These are phyloP conservation scores for Aegilops sharonensis DNA, from an alignment of 176 grass and related monocot genomes.

Conservation along the genomic window DNA sequence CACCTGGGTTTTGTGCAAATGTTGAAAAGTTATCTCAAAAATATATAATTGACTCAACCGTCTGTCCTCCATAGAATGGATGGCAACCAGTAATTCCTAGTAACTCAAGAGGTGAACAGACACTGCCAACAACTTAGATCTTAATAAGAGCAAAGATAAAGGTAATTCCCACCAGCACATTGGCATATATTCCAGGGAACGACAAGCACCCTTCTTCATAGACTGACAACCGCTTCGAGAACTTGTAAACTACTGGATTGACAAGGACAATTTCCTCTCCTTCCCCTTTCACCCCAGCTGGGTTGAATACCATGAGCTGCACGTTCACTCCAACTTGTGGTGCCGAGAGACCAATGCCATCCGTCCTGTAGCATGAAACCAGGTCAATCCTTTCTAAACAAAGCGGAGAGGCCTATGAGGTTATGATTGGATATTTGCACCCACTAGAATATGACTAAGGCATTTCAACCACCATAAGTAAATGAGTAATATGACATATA, in stretches of 20 bases:
- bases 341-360: conserved; percentile 92
- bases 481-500: not conserved
- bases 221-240: conserved; percentile 49
- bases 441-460: not conserved
- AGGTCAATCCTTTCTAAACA: not conserved
- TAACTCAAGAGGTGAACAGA: not conserved
- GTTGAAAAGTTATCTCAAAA: not conserved
- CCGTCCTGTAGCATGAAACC: conserved; percentile 59
- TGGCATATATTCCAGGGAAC: conserved; percentile 91
- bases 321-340: conserved; percentile 96
- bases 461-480: not conserved
- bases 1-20: not conserved
- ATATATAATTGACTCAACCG: not conserved
- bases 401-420: not conserved
- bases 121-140: not conserved
- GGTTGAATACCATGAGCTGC: conserved; percentile 97
- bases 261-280: conserved; percentile 94
- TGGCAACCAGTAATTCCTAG: not conserved
- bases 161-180: conserved; percentile 63
- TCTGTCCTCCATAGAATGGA: not conserved
- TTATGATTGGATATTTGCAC: conserved; percentile 3
- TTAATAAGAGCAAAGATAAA: not conserved
- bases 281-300: conserved; percentile 74
- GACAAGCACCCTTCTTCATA: conserved; percentile 96
- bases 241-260: conserved; percentile 82